Percentiles rank a stretch among this genome's conserved stretches.
phyloP scores from a whole-genome alignment of 352 stramenopile genomes.

The Stephanocyclus meneghinianus region DNA sequence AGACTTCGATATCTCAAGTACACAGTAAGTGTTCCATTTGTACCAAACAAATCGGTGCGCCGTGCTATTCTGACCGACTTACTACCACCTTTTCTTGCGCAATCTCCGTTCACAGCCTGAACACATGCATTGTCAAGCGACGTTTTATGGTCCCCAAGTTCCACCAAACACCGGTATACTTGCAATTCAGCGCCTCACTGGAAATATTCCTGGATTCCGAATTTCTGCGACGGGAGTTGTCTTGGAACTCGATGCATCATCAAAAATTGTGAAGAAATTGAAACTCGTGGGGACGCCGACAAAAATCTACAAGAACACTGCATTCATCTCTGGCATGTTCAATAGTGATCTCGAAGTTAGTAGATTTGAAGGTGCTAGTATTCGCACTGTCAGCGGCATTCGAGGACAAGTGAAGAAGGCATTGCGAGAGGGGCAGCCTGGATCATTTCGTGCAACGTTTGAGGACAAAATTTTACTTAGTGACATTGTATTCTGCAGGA shows the following conservation, averaged over 20 bases:
- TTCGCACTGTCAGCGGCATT: slow-evolving; percentile 98
- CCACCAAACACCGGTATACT: slow-evolving; percentile 96
- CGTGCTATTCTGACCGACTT: background rate
- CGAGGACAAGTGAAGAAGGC: slow-evolving; percentile 97
- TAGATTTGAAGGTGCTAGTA: slow-evolving; percentile 94
- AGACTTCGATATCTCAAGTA: slow-evolving; percentile 95
- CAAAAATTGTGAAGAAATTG: slow-evolving; percentile 99
- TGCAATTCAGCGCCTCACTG: slow-evolving; percentile 93
- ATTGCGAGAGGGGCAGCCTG: slow-evolving; percentile 86
- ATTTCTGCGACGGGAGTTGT: slow-evolving; percentile 96
- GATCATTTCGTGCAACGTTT: slow-evolving; percentile 98
- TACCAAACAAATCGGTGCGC: background rate
- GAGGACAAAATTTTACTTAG: slow-evolving; percentile 99
- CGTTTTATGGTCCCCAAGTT: slow-evolving; percentile 94
- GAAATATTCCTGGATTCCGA: slow-evolving; percentile 91
- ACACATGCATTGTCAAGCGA: slow-evolving; percentile 99
- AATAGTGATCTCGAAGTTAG: slow-evolving; percentile 88
- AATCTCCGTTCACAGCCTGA: slow-evolving; percentile 83
- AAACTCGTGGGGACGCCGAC: slow-evolving; percentile 97
- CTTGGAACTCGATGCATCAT: slow-evolving; percentile 96
- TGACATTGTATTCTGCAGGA: slow-evolving; percentile 98
- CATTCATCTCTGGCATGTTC: slow-evolving; percentile 92
- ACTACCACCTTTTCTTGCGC: background rate
- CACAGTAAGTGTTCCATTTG: slow-evolving; percentile 70
- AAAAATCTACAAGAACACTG: slow-evolving; percentile 99